These are phyloP conservation scores for Blastomyces parvus DNA, from an alignment of 2,329 filamentous ascomycete genomes.

Conservation along the genomic window DNA sequence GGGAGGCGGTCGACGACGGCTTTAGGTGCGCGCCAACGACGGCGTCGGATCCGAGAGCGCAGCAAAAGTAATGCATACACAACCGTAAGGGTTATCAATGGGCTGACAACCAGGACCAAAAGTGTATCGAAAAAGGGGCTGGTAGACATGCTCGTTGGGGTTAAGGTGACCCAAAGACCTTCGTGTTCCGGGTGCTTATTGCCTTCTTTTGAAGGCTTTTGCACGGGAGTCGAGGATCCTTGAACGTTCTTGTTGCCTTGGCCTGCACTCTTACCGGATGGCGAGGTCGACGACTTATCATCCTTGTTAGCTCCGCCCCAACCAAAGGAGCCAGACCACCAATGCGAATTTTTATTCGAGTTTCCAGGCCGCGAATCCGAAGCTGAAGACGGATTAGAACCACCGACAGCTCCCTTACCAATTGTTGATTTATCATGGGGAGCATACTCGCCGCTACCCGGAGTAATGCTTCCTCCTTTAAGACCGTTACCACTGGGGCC, in stretches of 20 bases:
- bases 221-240: constrained; percentile 9
- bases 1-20: constrained; percentile 91
- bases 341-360: constrained; percentile 19
- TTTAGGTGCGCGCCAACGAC: constrained; percentile 95
- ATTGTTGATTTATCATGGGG: constrained; percentile 31
- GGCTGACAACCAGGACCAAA: constrained; percentile 91
- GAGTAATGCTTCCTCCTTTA: constrained; percentile 59
- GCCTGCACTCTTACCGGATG: constrained; percentile 1
- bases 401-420: constrained; percentile 10
- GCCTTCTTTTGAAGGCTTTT: constrained; percentile 16
- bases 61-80: constrained; percentile 84
- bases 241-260: constrained; percentile 16
- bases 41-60: constrained; percentile 75
- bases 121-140: constrained; percentile 94
- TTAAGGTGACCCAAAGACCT: constrained; percentile 93
- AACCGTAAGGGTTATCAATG: constrained; percentile 80
- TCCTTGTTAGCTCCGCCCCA: constrained; percentile 18
- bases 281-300: not conserved
- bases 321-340: constrained; percentile 30
- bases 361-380: constrained; percentile 11
- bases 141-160: constrained; percentile 74
- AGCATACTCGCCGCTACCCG: constrained; percentile 62
- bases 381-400: constrained; percentile 3
- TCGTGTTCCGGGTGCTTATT: constrained; percentile 48
- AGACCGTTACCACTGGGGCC: constrained; percentile 31